These are phyloP conservation scores for Suhomyces vadensis DNA, from an alignment of 805 yeast species.

Conservation along the genomic window DNA sequence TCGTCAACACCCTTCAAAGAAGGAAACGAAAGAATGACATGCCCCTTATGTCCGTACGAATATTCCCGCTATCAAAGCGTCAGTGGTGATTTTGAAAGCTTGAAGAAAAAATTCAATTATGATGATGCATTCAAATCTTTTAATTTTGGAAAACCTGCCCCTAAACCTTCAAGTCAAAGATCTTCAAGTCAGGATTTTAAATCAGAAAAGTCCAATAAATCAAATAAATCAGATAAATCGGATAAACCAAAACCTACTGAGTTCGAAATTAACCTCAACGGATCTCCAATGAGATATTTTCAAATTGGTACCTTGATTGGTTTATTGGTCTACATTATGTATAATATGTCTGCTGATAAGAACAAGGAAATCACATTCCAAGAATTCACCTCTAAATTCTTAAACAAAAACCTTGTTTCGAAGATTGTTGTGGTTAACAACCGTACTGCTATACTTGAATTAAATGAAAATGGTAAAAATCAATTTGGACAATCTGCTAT, in stretches of 20 bases:
- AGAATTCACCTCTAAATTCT: slow-evolving; percentile 74
- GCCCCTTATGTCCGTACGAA: slow-evolving; percentile 32
- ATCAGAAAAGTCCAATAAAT: background rate
- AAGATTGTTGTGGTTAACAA: slow-evolving; percentile 76
- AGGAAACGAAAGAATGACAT: slow-evolving; percentile 19
- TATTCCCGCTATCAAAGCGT: slow-evolving; percentile 19
- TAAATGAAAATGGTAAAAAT: slow-evolving; percentile 61
- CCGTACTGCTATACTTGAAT: slow-evolving; percentile 67
- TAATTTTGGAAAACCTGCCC: slow-evolving; percentile 3
- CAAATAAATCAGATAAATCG: slow-evolving; percentile 9
- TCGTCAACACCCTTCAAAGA: slow-evolving; percentile 26
- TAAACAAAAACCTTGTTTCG: slow-evolving; percentile 77
- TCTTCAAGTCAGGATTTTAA: too few species aligned
- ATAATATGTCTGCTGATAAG: slow-evolving; percentile 18
- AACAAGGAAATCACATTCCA: slow-evolving; percentile 78
- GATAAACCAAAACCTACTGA: slow-evolving; percentile 17
- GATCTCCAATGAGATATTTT: slow-evolving; percentile 26
- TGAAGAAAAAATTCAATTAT: slow-evolving; percentile 9
- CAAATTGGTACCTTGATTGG: slow-evolving; percentile 36
- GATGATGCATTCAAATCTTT: slow-evolving; percentile 7
- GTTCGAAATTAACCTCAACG: slow-evolving; percentile 26
- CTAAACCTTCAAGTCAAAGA: slow-evolving; percentile 11
- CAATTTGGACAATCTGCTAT: slow-evolving; percentile 29
- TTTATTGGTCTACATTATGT: slow-evolving; percentile 25
- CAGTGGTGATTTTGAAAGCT: slow-evolving; percentile 13